phyloP scores from a whole-genome alignment of 805 yeast genomes.

The Saturnispora silvae region DNA sequence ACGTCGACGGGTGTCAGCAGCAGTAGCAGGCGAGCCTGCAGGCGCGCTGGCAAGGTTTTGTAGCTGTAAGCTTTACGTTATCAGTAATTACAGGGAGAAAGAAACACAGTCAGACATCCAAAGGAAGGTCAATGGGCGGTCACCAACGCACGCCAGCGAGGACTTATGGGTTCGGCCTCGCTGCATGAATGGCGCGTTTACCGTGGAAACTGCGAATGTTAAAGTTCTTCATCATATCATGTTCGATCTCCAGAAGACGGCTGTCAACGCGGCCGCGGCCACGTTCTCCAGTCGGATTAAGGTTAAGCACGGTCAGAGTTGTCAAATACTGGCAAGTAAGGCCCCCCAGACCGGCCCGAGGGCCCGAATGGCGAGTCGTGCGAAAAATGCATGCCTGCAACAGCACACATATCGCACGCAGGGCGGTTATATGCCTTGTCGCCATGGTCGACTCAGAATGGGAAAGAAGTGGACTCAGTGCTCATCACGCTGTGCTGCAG shows the following conservation, averaged over 20 bases:
- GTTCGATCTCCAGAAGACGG: no score
- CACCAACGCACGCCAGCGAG: constrained; percentile 60
- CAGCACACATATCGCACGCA: constrained; percentile 19
- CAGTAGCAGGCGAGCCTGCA: no score
- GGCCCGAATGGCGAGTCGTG: constrained; percentile 18
- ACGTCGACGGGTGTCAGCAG: constrained; percentile 35
- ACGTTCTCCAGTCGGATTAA: no score
- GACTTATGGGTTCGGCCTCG: constrained; percentile 49
- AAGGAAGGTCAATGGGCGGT: constrained; percentile 80
- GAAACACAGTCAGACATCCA: constrained; percentile 97
- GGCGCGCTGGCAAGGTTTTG: constrained; percentile 38
- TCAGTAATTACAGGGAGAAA: neutral
- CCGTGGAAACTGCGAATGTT: constrained; percentile 97
- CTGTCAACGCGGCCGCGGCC: no score
- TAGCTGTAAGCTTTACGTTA: constrained; percentile 4
- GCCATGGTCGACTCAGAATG: constrained; percentile 91
- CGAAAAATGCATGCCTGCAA: constrained; percentile 27
- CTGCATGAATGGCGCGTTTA: constrained; percentile 57
- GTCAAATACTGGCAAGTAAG: constrained; percentile 78
- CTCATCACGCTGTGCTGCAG: constrained; percentile 25
- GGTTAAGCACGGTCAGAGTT: constrained; percentile 51
- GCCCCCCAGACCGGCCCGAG: constrained; percentile 35
- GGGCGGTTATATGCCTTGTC: constrained; percentile 61
- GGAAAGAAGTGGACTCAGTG: constrained; percentile 70
- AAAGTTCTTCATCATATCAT: constrained; percentile 64